phyloP scores from a whole-genome alignment of 768 basidiomycete genomes.

The Mycena capillaripes region DNA sequence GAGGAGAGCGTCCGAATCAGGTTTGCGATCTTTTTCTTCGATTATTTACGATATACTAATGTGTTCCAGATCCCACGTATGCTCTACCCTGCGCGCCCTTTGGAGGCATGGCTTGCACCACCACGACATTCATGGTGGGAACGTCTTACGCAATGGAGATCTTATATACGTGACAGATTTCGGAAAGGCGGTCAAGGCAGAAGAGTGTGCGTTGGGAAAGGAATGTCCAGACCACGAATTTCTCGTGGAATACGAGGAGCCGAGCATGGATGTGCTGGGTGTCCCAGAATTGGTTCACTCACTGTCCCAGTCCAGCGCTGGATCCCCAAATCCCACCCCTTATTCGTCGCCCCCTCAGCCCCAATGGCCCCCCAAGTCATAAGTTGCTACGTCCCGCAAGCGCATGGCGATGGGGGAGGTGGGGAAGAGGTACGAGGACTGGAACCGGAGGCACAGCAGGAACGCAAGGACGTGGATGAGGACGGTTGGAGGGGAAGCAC shows the following conservation, averaged over 20 bases:
- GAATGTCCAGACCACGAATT: not conserved
- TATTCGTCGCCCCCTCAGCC: too few species aligned
- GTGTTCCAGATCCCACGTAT: not conserved
- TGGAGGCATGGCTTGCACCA: not conserved
- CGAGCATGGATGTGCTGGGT: not conserved
- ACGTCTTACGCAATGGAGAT: not conserved
- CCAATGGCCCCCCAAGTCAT: too few species aligned
- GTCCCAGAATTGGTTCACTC: not conserved
- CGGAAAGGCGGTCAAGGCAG: not conserved
- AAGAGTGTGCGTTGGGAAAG: not conserved
- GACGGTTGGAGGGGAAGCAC: too few species aligned
- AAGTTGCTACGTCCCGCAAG: too few species aligned
- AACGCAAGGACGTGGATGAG: too few species aligned
- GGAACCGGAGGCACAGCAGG: too few species aligned
- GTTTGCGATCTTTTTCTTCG: not conserved
- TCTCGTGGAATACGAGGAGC: not conserved
- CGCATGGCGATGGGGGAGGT: too few species aligned
- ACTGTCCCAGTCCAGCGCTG: not conserved
- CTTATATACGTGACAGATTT: not conserved
- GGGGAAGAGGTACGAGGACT: too few species aligned
- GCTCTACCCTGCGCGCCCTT: not conserved
- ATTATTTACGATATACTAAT: not conserved
- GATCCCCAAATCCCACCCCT: too few species aligned
- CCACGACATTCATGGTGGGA: not conserved
- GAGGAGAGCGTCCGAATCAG: not conserved